Evolutionary conservation across 1,284 basidiomycete species (phyloP), one percentile per base, ranked within the genome.

Genomic region (Heterobasidion irregulare): DNA sequence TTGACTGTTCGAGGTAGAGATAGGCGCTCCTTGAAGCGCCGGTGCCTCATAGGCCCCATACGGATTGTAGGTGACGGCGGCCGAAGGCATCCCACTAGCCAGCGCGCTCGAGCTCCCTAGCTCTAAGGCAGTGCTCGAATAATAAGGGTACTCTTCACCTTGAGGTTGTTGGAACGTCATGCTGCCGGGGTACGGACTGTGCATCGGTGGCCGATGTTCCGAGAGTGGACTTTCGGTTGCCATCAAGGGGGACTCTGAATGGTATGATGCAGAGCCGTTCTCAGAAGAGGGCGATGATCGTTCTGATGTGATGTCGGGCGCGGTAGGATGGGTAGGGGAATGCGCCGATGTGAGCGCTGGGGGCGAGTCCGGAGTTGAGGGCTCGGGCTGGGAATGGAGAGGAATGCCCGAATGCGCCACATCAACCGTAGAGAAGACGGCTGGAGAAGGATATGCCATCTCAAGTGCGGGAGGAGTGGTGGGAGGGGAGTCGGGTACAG

Each of bases 151-250:
- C 12, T 32, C 38, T 10, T 7, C 38, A n/a, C 38, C 38, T 41
- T 41, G 34, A 33, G 34, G 48, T 32, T 26, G 48, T 26, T 50
- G 32, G 32, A 50, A 36, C n/a, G 48, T 16, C n/a, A 36, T 12
- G 32, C 19, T 36, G 34, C 34, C 12, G 34, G 46, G 34, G 4
- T 46, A 49, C 46, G 6, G 19, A 34, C 15, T 47, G 6, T n/a
- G 35, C 34, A 19, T 46, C 38, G 36, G 49, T 12, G 4, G 13
- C 52, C 38, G 34, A 38, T 38, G 44, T 52, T 43, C n/a, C 52
- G 58, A 34, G 57, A 52, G 16, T 52, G 54, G 33, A 48, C 38
- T 41, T 10, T 41, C 12, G 12, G 38, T 41, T n/a, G n/a, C 12
- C 38, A 41, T n/a, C 38, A 41, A 41, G 19, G 57, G 52, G 15